A percentile compares a stretch with the other conserved stretches of the same genome.
Conservation (phyloP, 352 stramenopile species). For the Aphanomyces invadans region DNA sequence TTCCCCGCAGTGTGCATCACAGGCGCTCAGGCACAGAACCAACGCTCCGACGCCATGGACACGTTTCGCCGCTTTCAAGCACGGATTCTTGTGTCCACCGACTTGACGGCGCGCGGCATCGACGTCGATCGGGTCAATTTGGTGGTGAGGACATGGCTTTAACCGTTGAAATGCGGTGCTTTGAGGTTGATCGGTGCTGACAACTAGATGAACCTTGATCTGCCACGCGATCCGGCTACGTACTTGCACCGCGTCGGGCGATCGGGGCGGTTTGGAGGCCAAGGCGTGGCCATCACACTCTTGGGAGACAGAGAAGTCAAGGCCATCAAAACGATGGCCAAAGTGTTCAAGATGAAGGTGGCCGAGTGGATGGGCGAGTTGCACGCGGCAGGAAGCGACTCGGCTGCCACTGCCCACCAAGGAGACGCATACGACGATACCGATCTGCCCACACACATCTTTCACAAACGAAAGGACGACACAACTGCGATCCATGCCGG, state of each 20-base stretch:
- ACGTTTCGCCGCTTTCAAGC: slow-evolving; percentile 40
- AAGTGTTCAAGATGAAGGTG: slow-evolving; percentile 65
- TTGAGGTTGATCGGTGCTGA: neutral
- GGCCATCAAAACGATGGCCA: slow-evolving; percentile 46
- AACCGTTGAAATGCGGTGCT: neutral
- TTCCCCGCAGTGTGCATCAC: slow-evolving; percentile 64
- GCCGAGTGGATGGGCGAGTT: slow-evolving; percentile 31
- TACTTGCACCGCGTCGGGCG: slow-evolving; percentile 73
- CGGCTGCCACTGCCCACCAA: too few relatives aligned
- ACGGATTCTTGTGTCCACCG: slow-evolving; percentile 67
- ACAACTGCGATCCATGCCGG: too few relatives aligned
- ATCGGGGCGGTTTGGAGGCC: slow-evolving; percentile 63
- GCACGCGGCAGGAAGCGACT: too few relatives aligned
- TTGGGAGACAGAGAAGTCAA: slow-evolving; percentile 41
- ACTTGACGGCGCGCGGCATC: slow-evolving; percentile 67
- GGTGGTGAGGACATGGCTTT: slow-evolving; percentile 32
- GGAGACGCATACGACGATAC: too few relatives aligned
- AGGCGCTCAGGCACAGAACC: slow-evolving; percentile 50
- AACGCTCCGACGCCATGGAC: slow-evolving; percentile 54
- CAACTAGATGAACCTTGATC: slow-evolving; percentile 58
- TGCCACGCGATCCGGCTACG: slow-evolving; percentile 61
- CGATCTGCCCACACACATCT: neutral
- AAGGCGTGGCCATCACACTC: slow-evolving; percentile 64
- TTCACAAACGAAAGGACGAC: neutral
- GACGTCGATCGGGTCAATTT: slow-evolving; percentile 74